Percentiles rank a stretch among this genome's conserved stretches.
These are phyloP conservation scores for Boletus sp. DNA, from an alignment of 768 basidiomycete species.

Conservation along the genomic window DNA sequence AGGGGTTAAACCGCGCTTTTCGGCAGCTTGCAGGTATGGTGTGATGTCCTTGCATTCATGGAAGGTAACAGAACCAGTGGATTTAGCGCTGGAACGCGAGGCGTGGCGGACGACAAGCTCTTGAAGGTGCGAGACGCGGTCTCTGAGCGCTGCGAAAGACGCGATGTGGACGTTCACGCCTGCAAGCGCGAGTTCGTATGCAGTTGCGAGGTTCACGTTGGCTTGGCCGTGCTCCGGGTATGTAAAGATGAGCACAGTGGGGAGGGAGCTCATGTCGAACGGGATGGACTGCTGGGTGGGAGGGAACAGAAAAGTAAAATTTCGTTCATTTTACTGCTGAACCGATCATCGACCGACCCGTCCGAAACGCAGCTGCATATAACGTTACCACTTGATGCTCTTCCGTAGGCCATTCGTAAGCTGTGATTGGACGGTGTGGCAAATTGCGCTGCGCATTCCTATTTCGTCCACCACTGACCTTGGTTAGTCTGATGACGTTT, in stretches of 20 bases:
- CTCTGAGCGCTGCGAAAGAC: constrained; percentile 8
- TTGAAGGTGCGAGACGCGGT: constrained; percentile 8
- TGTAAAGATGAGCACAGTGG: constrained; percentile 10
- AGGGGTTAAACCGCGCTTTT: background rate
- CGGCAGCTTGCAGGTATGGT: background rate
- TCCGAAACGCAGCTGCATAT: too few species aligned
- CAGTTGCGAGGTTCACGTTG: constrained; percentile 1
- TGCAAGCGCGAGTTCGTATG: constrained; percentile 17
- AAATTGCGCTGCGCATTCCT: too few species aligned
- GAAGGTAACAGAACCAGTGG: constrained; percentile 3
- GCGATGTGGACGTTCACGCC: constrained; percentile 8
- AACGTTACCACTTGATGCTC: too few species aligned
- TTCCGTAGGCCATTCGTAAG: too few species aligned
- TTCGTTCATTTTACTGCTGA: background rate
- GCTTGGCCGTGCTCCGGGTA: constrained; percentile 7
- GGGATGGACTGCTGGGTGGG: background rate
- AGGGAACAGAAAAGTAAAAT: background rate
- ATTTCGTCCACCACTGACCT: too few species aligned
- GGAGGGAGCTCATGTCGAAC: background rate
- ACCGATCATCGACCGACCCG: background rate
- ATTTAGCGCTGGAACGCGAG: background rate
- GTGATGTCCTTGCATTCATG: constrained; percentile 1
- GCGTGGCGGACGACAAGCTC: constrained; percentile 1
- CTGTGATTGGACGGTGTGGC: too few species aligned
- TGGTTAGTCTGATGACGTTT: too few species aligned